phyloP scores from a whole-genome alignment of 257 asterid genomes.

The Gentiana dahurica region DNA sequence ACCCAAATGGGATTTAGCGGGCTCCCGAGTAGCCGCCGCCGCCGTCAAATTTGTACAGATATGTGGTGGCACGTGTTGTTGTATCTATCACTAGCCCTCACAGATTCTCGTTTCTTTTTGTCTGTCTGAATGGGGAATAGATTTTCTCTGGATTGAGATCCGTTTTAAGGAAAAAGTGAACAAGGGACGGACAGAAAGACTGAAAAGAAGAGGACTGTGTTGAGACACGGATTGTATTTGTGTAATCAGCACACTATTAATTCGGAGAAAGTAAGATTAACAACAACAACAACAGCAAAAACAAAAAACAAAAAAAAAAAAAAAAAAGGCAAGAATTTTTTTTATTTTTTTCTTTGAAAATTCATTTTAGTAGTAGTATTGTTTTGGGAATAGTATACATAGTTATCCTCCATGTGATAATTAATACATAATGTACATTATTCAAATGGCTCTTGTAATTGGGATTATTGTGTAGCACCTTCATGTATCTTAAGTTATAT shows the following conservation, averaged over 20 bases:
- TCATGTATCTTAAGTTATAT: too few relatives aligned
- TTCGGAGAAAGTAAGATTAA: slow-evolving; percentile 47
- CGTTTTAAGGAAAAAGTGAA: neutral
- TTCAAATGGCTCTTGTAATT: slow-evolving; percentile 2
- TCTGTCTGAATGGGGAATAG: slow-evolving; percentile 12
- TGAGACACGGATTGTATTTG: slow-evolving; percentile 41
- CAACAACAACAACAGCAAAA: neutral
- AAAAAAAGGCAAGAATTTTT: slow-evolving; percentile 10
- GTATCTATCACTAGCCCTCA: slow-evolving; percentile 24
- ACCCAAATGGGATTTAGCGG: slow-evolving; percentile 63
- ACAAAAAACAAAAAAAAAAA: too few relatives aligned
- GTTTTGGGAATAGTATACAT: slow-evolving; percentile 11
- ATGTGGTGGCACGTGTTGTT: slow-evolving; percentile 45
- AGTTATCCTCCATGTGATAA: neutral
- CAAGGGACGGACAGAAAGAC: neutral
- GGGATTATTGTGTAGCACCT: neutral
- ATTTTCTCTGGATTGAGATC: slow-evolving; percentile 15
- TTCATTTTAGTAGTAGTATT: slow-evolving; percentile 24
- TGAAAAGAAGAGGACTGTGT: slow-evolving; percentile 17
- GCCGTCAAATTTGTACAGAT: slow-evolving; percentile 52
- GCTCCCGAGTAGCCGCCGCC: neutral
- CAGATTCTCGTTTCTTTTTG: slow-evolving; percentile 13
- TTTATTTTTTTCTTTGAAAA: slow-evolving; percentile 32
- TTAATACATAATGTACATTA: slow-evolving; percentile 1
- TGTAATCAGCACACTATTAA: slow-evolving; percentile 43